Conservation (phyloP, 768 basidiomycete genomes). For the Baorangia bicolor region DNA sequence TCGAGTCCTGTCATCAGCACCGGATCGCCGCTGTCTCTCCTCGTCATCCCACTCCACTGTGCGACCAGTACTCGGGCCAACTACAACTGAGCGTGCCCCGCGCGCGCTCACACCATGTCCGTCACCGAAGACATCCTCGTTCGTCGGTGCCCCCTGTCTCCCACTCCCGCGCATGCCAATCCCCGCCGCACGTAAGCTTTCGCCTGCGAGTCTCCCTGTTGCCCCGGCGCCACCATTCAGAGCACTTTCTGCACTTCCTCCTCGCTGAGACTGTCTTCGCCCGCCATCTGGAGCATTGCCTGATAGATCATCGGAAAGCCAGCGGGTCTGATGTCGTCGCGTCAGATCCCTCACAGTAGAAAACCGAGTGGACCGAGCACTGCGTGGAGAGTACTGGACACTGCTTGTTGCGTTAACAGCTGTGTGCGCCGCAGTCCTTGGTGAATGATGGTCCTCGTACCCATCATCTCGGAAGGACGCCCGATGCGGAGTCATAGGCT, state of each 20-base stretch:
- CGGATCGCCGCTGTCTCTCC: constrained; percentile 18
- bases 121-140: constrained; percentile 39
- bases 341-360: constrained; percentile 51
- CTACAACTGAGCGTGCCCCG: constrained; percentile 13
- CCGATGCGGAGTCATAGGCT: constrained; percentile 42
- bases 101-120: constrained; percentile 20
- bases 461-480: constrained; percentile 23
- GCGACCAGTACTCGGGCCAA: constrained; percentile 6
- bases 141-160: constrained; percentile 27
- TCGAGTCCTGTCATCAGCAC: constrained; percentile 22
- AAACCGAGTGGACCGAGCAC: constrained; percentile 35
- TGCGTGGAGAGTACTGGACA: constrained; percentile 29
- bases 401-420: constrained; percentile 19
- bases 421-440: constrained; percentile 26
- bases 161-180: constrained; percentile 42
- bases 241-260: constrained; percentile 71
- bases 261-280: constrained; percentile 54
- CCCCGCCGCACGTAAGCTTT: constrained; percentile 71
- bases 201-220: constrained; percentile 57
- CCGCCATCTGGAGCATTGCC: constrained; percentile 35
- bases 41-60: constrained; percentile 27
- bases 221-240: constrained; percentile 43
- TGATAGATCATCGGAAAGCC: constrained; percentile 51
- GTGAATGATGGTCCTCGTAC: constrained; percentile 22
- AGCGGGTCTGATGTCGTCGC: constrained; percentile 50